Evolutionary conservation across 352 stramenopile genomes (phyloP), one percentile per base, ranked within the genome.

Genomic region (Phytopythium oedochilum): DNA sequence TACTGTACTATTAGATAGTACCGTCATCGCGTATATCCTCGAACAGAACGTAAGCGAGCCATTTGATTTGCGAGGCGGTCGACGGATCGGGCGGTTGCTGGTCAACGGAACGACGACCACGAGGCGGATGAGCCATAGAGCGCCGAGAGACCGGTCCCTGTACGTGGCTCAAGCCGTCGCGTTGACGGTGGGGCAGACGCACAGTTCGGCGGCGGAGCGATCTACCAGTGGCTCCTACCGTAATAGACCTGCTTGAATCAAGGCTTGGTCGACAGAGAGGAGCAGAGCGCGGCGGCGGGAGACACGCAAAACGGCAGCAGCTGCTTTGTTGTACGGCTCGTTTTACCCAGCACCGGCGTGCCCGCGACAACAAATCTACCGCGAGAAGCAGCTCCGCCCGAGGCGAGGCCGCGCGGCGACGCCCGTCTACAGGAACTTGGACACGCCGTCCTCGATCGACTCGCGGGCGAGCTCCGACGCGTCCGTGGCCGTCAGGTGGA

Each of bases 401-500:
- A 20, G 43, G 42, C 20, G 43, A 0, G 45, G n/a, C 22, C 40
- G 18, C 14, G 14, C 39, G 39, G 1, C 39, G 18, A n/a, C 18
- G 46, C 6, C 28, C 49, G 47, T 89, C 81, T 94, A 94, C 75
- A 94, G 78, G 78, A 92, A 93, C 77, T 94, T 94, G 77, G 83
- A 53, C 38, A 94, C 81, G 53, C 80, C 78, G 54, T 91, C 82
- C 54, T 89, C 68, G 53, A 94, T 91, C 26, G 69, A 73, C 69
- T 96, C 86, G 43, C 74, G 66, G 31, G 82, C 72, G 32, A 97
- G 69, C 72, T 97, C 90, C 47, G 86, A 89, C n/a, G 80, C 71
- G 59, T 97, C 90, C 32, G 90, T 97, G 50, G 88, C 92, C 64
- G 96, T 98, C 55, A 98, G 85, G 71, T 97, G 88, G 64, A 98